Evolutionary conservation across 495 filamentous ascomycete species (phyloP).

Genomic region (Penicillium steckii): DNA sequence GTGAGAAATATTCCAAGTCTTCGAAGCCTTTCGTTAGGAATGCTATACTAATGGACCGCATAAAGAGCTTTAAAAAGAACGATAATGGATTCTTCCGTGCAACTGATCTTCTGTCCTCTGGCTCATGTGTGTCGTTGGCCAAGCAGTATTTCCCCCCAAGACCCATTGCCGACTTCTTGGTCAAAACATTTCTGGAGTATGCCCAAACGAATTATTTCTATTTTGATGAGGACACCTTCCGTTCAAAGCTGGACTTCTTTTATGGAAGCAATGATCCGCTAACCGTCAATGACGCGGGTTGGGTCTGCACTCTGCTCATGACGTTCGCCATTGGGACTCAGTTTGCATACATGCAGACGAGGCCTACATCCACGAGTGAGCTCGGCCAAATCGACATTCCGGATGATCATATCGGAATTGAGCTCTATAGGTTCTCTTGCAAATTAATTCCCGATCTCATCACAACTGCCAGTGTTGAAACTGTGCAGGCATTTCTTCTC

Average conservation of each 20-base stretch:
- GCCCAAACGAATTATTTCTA: conserved; percentile 48
- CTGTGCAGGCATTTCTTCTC: conserved; percentile 47
- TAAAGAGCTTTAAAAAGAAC: conserved; percentile 8
- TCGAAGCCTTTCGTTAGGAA: conserved; percentile 5
- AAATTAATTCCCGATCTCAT: conserved; percentile 50
- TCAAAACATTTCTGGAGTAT: conserved; percentile 47
- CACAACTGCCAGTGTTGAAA: conserved; percentile 43
- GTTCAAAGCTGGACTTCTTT: conserved; percentile 36
- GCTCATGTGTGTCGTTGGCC: conserved; percentile 25
- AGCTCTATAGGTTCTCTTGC: conserved; percentile 45
- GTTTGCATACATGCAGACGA: conserved; percentile 46
- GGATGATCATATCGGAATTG: conserved; percentile 46
- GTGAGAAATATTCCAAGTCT: too few species aligned
- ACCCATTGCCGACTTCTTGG: conserved; percentile 45
- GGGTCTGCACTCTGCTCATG: conserved; percentile 43
- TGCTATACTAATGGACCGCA: not conserved
- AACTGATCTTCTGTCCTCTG: conserved; percentile 41
- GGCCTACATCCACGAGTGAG: conserved; percentile 15
- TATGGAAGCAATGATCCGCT: conserved; percentile 33
- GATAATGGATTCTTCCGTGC: conserved; percentile 45
- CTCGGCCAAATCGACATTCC: conserved; percentile 33
- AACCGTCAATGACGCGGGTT: conserved; percentile 37
- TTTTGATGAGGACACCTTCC: conserved; percentile 42
- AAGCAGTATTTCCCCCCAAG: conserved; percentile 43
- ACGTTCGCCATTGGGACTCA: conserved; percentile 49